phyloP scores from a whole-genome alignment of 75 land plant species.

The Selaginella tamariscina region DNA sequence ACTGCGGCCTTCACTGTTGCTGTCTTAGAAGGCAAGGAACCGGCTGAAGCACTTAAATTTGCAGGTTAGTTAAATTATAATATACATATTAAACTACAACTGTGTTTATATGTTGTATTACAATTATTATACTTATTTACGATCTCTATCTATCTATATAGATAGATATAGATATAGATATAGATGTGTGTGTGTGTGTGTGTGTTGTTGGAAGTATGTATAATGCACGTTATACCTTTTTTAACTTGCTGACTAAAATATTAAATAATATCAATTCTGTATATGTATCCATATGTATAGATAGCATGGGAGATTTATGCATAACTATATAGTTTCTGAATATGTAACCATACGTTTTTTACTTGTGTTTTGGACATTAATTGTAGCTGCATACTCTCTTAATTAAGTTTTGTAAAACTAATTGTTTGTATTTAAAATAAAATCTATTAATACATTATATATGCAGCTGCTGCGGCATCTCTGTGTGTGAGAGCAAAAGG shows the following conservation, averaged over 20 bases:
- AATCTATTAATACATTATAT: too few species aligned
- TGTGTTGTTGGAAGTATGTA: neutral
- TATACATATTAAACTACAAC: too few species aligned
- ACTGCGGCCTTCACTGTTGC: neutral
- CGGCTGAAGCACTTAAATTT: neutral
- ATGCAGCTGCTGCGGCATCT: slow-evolving; percentile 92
- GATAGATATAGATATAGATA: neutral
- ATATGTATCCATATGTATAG: too few species aligned
- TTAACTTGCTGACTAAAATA: too few species aligned
- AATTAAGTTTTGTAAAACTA: too few species aligned
- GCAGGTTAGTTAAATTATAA: too few species aligned
- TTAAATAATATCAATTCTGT: too few species aligned
- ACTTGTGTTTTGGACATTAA: neutral
- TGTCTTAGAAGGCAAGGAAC: neutral
- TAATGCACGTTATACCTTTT: too few species aligned
- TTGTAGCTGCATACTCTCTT: too few species aligned
- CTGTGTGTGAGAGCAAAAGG: slow-evolving; percentile 89
- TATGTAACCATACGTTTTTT: neutral
- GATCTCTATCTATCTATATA: neutral
- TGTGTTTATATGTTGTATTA: neutral
- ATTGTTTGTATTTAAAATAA: too few species aligned
- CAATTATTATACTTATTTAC: neutral
- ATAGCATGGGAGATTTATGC: too few species aligned
- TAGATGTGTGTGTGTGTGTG: slow-evolving; percentile 5
- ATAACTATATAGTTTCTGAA: too few species aligned